Percentiles rank a stretch among this genome's conserved stretches.
phyloP scores from a whole-genome alignment of 495 filamentous ascomycete genomes.

The Saxophila tyrrhenica region DNA sequence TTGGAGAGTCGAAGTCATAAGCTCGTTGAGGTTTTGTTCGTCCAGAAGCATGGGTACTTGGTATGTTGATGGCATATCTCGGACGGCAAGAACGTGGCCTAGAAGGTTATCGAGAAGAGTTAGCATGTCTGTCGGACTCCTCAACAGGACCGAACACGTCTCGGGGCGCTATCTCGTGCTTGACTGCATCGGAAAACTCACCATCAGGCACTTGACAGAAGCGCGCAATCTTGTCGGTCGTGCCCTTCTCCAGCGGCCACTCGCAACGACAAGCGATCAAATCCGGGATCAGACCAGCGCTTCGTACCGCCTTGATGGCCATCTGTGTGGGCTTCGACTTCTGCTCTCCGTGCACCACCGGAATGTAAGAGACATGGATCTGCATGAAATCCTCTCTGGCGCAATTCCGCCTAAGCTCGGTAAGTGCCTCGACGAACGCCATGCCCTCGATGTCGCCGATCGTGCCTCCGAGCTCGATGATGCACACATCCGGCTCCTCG shows the following conservation, averaged over 20 bases:
- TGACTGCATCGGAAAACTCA: too few relatives aligned
- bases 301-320: slow-evolving; percentile 70
- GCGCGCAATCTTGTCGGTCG: slow-evolving; percentile 76
- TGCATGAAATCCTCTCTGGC: slow-evolving; percentile 74
- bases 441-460: slow-evolving; percentile 86
- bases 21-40: slow-evolving; percentile 57
- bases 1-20: slow-evolving; percentile 47
- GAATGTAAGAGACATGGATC: slow-evolving; percentile 75
- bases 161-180: too few relatives aligned
- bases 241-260: slow-evolving; percentile 53
- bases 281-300: slow-evolving; percentile 75
- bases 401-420: slow-evolving; percentile 57
- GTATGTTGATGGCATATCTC: slow-evolving; percentile 76
- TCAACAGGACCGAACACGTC: too few relatives aligned
- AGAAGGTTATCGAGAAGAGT: too few relatives aligned
- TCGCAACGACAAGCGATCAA: slow-evolving; percentile 92
- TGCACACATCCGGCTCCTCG: slow-evolving; percentile 81
- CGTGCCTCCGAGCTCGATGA: slow-evolving; percentile 69
- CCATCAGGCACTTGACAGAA: slow-evolving; percentile 71
- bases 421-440: slow-evolving; percentile 80
- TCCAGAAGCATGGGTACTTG: slow-evolving; percentile 86
- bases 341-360: slow-evolving; percentile 62
- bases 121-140: too few relatives aligned
- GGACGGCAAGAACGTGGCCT: slow-evolving; percentile 77
- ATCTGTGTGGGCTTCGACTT: slow-evolving; percentile 97